These are phyloP conservation scores for Ogataea dorogensis DNA, from an alignment of 805 yeast species.

Conservation along the genomic window DNA sequence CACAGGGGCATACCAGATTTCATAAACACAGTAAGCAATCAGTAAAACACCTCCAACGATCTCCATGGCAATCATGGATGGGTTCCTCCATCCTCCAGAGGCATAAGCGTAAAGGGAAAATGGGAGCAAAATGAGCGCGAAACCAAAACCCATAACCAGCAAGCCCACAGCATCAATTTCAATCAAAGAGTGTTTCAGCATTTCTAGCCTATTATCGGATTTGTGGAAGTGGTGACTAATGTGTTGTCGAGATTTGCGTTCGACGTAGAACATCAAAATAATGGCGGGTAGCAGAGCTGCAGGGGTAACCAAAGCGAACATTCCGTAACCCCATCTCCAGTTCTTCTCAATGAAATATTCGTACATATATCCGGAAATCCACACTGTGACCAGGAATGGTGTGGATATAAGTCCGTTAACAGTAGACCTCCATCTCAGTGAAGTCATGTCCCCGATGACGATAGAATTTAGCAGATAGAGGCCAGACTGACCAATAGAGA, in stretches of 20 bases:
- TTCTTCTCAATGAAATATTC: constrained; percentile 32
- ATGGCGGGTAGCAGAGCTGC: constrained; percentile 37
- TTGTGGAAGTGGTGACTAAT: too few species aligned
- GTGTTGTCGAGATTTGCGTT: too few species aligned
- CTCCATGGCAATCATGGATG: constrained; percentile 43
- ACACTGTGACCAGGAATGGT: constrained; percentile 42
- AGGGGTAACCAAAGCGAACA: constrained; percentile 46
- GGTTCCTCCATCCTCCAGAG: constrained; percentile 35
- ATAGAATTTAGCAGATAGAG: constrained; percentile 21
- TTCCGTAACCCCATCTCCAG: constrained; percentile 55
- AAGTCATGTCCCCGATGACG: constrained; percentile 30
- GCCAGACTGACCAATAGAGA: constrained; percentile 27
- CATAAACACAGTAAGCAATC: constrained; percentile 32
- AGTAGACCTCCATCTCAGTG: constrained; percentile 31
- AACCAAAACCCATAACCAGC: constrained; percentile 39
- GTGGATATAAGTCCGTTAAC: constrained; percentile 27
- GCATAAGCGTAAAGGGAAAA: constrained; percentile 37
- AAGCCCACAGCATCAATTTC: constrained; percentile 42
- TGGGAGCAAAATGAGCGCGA: constrained; percentile 39
- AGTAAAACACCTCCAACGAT: constrained; percentile 38
- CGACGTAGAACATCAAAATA: constrained; percentile 32
- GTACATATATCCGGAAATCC: constrained; percentile 43
- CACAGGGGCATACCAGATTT: constrained; percentile 34
- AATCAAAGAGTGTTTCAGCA: constrained; percentile 26
- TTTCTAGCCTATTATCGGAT: too few species aligned